Base-by-base conservation (phyloP, 129 eudicot species). In the Flaveria trinervia region DNA sequence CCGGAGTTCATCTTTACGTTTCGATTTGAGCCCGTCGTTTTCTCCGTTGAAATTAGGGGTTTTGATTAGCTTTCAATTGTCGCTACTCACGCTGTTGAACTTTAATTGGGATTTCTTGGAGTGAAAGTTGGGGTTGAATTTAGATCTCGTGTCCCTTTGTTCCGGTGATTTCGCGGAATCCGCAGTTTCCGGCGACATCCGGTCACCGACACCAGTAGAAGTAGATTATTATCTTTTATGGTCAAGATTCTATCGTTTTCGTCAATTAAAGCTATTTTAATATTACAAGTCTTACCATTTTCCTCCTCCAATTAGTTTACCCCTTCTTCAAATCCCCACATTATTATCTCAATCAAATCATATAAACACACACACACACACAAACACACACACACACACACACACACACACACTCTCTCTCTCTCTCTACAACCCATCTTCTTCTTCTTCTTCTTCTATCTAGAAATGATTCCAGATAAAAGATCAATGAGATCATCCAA, bases 401-500 rank as follows among this genome's bases (percentile, higher is more conserved):
- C 22, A 0, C 22, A 2, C 33, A 2, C 33, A 2, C 33, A 2
- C 4, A 2, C 4, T 13, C 5, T 12, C 79, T 52, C 77, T 78
- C 64, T 65, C 62, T 59, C 54, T 55, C 68, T 74, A 51, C 5
- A 36, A 5, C 41, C 41, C 41, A 36, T 36, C 41, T 36, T 36
- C 41, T 36, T 36, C 41, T 36, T 36, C 41, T 36, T 36, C 41
- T 6, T 36, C 41, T 6, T 4, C 5, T 36, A 76, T 80, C 78
- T 80, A 81, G 48, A 74, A 78, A 75, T 86, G 91, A 65, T 83
- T 67, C 75, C 77, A 70, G 73, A 66, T 23, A 86, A 86, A 84
- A 84, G 75, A 64, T 73, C 91, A 78, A 86, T 82, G 83, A 84
- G 75, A 64, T 73, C 91, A 78, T 80, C 83, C 65, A 89, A 89